Base-by-base conservation (phyloP, 345 rosid species). In the Eutrema yunnanense region DNA sequence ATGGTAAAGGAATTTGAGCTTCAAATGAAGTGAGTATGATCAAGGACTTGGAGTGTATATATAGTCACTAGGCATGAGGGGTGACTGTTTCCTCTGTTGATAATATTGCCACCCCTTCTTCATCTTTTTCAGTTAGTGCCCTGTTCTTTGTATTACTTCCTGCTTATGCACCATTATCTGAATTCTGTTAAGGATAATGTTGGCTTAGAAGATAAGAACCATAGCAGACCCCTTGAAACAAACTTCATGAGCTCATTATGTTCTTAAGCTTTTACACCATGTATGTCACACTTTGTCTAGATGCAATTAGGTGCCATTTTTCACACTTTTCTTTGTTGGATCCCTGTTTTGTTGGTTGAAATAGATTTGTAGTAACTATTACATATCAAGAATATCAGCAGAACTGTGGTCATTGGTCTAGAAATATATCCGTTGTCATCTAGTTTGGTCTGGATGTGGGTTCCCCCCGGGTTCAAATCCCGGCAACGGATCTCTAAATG, bases 361-460 rank as follows among this genome's bases (percentile, higher is more conserved):
- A 1, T 44, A 46, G 6, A 14, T 36, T n/a, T 65, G 26, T 27
- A 38, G 32, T 48, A 48, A 36, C 44, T 48, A 27, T 58, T 36
- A 26, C 66, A 11, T 59, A 59, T 34, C 8, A 1, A 36, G 48
- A 34, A 9, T 54, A 34, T 44, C 62, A 53, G 11, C 32, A 73
- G 48, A 46, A 38, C 16, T 73, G 26, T 47, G 56, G 58, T 36
- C 51, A 55, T 43, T 57, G 9, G 38, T 51, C 53, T 30, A 60
- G 55, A 69, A 38, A 65, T 73, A 60, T 51, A 66, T 85, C 85
- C 73, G 83, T 84, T 88, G 92, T 88, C 86, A 83, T 86, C 86
- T 83, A 86, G 85, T 84, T 80, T 56, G 85, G 88, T 83, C 62
- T 78, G 81, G 86, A 89, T 83, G 87, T 86, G 87, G 89, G 88